Base-by-base conservation (phyloP, 225 moss, liverwort and hornwort genomes). In the Neckera pumila region DNA sequence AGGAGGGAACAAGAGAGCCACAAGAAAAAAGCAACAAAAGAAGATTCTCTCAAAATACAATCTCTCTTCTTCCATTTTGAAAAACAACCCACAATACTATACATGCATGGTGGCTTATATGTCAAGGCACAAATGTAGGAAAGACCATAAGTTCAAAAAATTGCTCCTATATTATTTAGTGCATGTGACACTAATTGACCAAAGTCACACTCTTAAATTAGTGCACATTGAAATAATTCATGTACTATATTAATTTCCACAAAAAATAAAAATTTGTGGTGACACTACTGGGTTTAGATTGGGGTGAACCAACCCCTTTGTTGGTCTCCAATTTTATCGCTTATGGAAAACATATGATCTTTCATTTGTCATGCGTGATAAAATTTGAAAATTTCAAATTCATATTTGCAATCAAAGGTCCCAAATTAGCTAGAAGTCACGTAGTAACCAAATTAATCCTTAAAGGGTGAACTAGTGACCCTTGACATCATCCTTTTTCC, bases 1-100 rank as follows among this genome's bases (percentile, higher is more conserved):
- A 14, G 1, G 3, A 53, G 8, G 36, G 2, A 53, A 21, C 2
- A 22, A 53, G 3, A 2, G 5, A 76, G 5, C 0, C 0, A 1
- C 8, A 49, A 49, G 4, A 34, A 76, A 19, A 53, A 9, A 53
- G 0, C 8, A 34, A 76, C 13, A 26, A 33, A 33, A 59, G 57
- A 59, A 59, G 5, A 25, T 57, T 21, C 21, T 21, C 57, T 8
- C 34, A 5, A 76, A 51, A 34, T 4, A 1, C 5, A 51, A 0
- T 51, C 3, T 21, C 4, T 51, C 5, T 2, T 12, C 13, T 33
- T 49, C 8, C 3, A 34, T 12, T 51, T 2, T 19, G 7, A 51
- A 1, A 51, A 20, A n/a, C n/a, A 20, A 33, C 0, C 0, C 1
- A 21, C 1, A 33, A 33, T 1, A 33, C 2, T 12, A 49, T 75